Evolutionary conservation across 768 basidiomycete species (phyloP).

Genomic region (Mrakia frigida): DNA sequence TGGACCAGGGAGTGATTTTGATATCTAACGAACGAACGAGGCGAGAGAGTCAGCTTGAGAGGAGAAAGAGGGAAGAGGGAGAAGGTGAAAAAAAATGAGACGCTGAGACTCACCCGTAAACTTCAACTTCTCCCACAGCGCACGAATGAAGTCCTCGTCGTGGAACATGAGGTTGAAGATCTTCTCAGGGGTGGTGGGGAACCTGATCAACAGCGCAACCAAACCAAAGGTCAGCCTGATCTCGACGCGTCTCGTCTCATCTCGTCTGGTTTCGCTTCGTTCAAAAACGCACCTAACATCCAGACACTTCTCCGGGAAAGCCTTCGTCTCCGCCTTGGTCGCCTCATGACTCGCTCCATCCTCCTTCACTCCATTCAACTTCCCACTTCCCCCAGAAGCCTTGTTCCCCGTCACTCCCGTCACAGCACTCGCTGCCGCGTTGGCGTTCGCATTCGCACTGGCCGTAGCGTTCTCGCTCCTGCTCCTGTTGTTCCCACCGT

Average conservation of each 20-base stretch:
- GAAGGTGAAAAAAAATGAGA: too few relatives aligned
- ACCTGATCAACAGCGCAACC: background rate
- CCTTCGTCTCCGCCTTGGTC: conserved; percentile 32
- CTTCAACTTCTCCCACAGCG: conserved; percentile 34
- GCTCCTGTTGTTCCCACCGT: background rate
- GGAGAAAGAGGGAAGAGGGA: background rate
- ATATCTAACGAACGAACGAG: conserved; percentile 25
- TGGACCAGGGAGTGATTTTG: conserved; percentile 32
- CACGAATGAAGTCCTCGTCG: conserved; percentile 32
- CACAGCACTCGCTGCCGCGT: background rate
- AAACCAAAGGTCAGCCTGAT: background rate
- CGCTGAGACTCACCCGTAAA: conserved; percentile 34
- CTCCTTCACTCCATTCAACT: conserved; percentile 13
- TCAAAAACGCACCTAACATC: conserved; percentile 20
- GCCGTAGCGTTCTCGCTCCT: background rate
- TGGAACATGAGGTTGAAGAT: conserved; percentile 36
- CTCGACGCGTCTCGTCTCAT: background rate
- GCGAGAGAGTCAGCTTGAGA: too few relatives aligned
- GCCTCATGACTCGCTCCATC: conserved; percentile 21
- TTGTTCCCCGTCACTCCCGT: conserved; percentile 14
- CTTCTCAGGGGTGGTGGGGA: conserved; percentile 35
- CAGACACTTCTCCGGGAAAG: conserved; percentile 33
- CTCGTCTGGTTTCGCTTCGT: background rate
- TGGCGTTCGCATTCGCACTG: background rate
- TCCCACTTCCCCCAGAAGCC: background rate